phyloP scores from a whole-genome alignment of 768 basidiomycete species.

The Pisolithus albus region DNA sequence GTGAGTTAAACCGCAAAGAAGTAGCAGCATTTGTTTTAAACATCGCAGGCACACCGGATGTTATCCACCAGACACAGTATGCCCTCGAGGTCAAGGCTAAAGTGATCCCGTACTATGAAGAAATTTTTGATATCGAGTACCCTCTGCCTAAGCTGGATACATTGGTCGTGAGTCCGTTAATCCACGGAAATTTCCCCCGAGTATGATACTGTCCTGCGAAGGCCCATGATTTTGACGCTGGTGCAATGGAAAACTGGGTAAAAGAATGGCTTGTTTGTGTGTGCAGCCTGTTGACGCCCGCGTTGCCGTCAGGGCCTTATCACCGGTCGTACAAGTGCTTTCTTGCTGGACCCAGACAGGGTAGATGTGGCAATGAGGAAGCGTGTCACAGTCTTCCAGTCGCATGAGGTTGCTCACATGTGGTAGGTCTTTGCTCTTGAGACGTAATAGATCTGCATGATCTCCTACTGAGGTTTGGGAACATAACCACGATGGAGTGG shows the following conservation, averaged over 20 bases:
- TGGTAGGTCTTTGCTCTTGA: conserved; percentile 37
- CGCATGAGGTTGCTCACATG: conserved; percentile 86
- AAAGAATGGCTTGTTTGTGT: background rate
- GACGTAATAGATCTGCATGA: conserved; percentile 7
- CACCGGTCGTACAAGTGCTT: conserved; percentile 77
- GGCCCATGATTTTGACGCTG: conserved; percentile 86
- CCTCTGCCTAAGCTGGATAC: conserved; percentile 95
- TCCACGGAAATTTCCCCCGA: background rate
- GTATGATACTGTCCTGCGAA: conserved; percentile 15
- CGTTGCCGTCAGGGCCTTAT: conserved; percentile 61
- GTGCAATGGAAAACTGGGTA: conserved; percentile 91
- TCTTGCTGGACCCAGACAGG: conserved; percentile 72
- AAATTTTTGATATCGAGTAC: conserved; percentile 86
- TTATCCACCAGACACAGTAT: conserved; percentile 78
- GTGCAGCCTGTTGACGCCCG: conserved; percentile 2
- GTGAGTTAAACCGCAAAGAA: conserved; percentile 31
- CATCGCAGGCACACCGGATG: conserved; percentile 63
- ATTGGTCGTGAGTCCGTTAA: conserved; percentile 51
- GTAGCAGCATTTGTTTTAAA: background rate
- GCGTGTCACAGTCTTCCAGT: conserved; percentile 67
- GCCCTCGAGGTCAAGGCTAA: conserved; percentile 80
- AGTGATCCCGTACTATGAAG: conserved; percentile 85
- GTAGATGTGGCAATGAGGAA: conserved; percentile 71
- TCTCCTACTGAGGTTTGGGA: conserved; percentile 58
- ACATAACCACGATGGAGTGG: conserved; percentile 92